These are phyloP conservation scores for Agroathelia rolfsii DNA, from an alignment of 1,284 basidiomycete species.

Conservation along the genomic window DNA sequence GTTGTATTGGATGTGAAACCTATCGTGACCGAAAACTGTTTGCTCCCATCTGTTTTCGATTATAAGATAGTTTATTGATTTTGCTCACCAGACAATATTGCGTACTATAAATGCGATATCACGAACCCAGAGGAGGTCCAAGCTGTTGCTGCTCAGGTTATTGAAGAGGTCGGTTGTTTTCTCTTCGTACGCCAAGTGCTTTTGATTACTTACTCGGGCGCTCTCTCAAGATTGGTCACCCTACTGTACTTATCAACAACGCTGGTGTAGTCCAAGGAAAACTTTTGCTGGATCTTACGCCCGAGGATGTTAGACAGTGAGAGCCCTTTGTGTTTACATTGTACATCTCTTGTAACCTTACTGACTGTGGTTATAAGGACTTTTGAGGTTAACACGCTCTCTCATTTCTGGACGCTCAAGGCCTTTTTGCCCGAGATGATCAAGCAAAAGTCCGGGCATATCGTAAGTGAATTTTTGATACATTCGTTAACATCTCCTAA, in stretches of 20 bases:
- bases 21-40: constrained; percentile 68
- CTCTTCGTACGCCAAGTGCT: not conserved
- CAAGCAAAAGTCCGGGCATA: constrained; percentile 67
- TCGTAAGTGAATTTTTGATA: constrained; percentile 41
- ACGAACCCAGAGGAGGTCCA: constrained; percentile 78
- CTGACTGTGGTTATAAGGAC: constrained; percentile 43
- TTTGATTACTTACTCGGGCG: constrained; percentile 3
- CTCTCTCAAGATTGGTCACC: constrained; percentile 63
- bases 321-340: constrained; percentile 15
- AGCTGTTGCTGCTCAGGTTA: constrained; percentile 55
- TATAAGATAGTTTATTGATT: not conserved
- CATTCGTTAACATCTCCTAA: constrained; percentile 8
- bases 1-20: constrained; percentile 79
- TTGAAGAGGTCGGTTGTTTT: constrained; percentile 53
- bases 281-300: constrained; percentile 66
- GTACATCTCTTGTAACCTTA: constrained; percentile 1
- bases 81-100: constrained; percentile 52
- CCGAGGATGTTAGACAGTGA: constrained; percentile 75
- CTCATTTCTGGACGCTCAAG: constrained; percentile 87
- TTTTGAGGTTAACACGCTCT: constrained; percentile 80
- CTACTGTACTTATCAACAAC: constrained; percentile 90
- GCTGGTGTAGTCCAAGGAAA: constrained; percentile 94
- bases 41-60: constrained; percentile 14
- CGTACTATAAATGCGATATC: constrained; percentile 85
- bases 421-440: constrained; percentile 92